Conservation (phyloP, 1,139 yeast genomes). For the Pichia sp. region DNA sequence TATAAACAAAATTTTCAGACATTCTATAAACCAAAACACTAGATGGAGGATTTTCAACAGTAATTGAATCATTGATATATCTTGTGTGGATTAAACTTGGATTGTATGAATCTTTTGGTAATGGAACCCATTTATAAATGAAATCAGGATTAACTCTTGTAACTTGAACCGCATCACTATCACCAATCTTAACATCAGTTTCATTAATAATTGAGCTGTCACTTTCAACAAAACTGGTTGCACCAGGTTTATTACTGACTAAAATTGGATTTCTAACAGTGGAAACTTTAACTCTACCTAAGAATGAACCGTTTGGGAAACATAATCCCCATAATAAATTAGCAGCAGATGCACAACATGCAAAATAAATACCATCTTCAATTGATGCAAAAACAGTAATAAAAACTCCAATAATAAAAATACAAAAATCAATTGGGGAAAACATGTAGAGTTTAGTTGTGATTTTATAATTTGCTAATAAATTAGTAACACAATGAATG, state of each 20-base stretch:
- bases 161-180: neutral
- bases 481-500: slow-evolving; percentile 91
- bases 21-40: slow-evolving; percentile 86
- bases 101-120: slow-evolving; percentile 37
- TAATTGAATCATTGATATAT: slow-evolving; percentile 48
- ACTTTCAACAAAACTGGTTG: neutral
- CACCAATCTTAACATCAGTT: neutral
- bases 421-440: slow-evolving; percentile 68
- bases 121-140: slow-evolving; percentile 71
- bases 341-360: slow-evolving; percentile 78
- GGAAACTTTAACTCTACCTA: slow-evolving; percentile 69
- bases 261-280: slow-evolving; percentile 54
- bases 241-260: neutral
- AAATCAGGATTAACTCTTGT: neutral
- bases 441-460: slow-evolving; percentile 72
- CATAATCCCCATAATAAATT: slow-evolving; percentile 67
- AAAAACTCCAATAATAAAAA: slow-evolving; percentile 70
- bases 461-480: slow-evolving; percentile 65
- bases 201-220: neutral
- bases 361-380: slow-evolving; percentile 87
- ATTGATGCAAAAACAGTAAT: slow-evolving; percentile 76
- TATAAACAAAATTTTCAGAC: slow-evolving; percentile 71
- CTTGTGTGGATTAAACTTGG: slow-evolving; percentile 24
- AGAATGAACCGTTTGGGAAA: slow-evolving; percentile 72
- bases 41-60: slow-evolving; percentile 74